Conservation (phyloP, 2,329 filamentous ascomycete genomes). For the Polychaeton citri region DNA sequence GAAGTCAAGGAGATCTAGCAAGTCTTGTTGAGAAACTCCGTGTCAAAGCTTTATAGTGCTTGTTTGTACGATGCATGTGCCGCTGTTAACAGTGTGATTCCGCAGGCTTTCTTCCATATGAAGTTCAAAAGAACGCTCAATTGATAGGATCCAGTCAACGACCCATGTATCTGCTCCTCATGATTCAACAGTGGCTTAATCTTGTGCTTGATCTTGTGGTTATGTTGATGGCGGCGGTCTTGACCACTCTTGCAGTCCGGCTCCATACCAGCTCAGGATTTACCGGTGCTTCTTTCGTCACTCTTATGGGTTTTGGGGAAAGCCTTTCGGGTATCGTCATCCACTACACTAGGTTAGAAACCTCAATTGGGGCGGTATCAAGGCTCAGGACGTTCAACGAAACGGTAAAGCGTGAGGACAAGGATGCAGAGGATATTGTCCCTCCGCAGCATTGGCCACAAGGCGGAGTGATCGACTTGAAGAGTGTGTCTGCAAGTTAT, state of each 20-base stretch:
- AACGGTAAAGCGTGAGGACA: conserved; percentile 31
- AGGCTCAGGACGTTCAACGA: conserved; percentile 41
- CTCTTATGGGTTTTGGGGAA: background rate
- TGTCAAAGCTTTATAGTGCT: too few relatives aligned
- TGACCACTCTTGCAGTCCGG: background rate
- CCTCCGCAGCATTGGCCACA: conserved; percentile 64
- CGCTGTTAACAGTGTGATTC: too few relatives aligned
- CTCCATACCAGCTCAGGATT: background rate
- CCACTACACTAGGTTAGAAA: background rate
- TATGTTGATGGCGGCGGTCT: conserved; percentile 9
- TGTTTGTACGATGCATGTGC: too few relatives aligned
- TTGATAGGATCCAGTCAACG: too few relatives aligned
- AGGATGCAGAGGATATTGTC: conserved; percentile 47
- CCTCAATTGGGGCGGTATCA: conserved; percentile 41
- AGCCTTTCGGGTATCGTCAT: background rate
- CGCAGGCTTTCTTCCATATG: too few relatives aligned
- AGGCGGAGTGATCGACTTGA: conserved; percentile 59
- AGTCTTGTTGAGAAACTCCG: too few relatives aligned
- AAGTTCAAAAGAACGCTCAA: too few relatives aligned
- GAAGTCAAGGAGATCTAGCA: too few relatives aligned
- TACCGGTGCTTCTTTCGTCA: background rate
- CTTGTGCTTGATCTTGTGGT: conserved; percentile 28
- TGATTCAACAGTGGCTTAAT: conserved; percentile 32
- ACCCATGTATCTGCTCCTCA: conserved; percentile 34
- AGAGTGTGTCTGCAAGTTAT: conserved; percentile 38